A percentile compares a stretch with the other conserved stretches of the same genome.
These are phyloP conservation scores for Nannochloropsis oceanica DNA, from an alignment of 108 stramenopile genomes.

Conservation along the genomic window DNA sequence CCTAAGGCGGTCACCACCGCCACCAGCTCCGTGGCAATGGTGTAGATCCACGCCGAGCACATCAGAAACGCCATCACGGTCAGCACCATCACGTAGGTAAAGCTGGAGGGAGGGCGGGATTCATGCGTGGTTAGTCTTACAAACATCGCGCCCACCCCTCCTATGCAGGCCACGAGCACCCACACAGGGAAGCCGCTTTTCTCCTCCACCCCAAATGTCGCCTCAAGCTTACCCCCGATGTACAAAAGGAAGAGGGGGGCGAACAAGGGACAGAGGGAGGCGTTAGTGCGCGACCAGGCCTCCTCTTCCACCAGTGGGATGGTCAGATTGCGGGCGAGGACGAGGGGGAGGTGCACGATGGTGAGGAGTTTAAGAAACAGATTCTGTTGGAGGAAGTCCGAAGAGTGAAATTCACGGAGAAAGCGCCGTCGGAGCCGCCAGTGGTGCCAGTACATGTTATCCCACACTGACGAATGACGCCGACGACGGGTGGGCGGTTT, in stretches of 20 bases:
- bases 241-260: background rate
- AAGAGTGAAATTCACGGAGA: constrained; percentile 6
- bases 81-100: constrained; percentile 2
- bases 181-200: background rate
- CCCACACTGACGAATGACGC: constrained; percentile 6
- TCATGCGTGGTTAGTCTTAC: background rate
- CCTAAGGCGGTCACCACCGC: constrained; percentile 53
- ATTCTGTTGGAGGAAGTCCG: background rate
- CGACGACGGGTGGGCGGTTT: background rate
- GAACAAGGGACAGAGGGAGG: background rate
- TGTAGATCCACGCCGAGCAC: constrained; percentile 79
- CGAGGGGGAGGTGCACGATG: constrained; percentile 15
- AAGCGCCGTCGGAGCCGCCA: constrained; percentile 28
- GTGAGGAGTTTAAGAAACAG: background rate
- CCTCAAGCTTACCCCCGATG: background rate
- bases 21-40: constrained; percentile 79
- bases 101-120: background rate
- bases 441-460: constrained; percentile 31
- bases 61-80: constrained; percentile 15
- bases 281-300: constrained; percentile 24
- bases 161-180: background rate
- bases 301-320: constrained; percentile 36
- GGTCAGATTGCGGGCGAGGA: constrained; percentile 22
- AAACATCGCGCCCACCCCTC: background rate
- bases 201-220: background rate